Conservation (phyloP, 306 rosid genomes). For the Sechiopsis laciniata region DNA sequence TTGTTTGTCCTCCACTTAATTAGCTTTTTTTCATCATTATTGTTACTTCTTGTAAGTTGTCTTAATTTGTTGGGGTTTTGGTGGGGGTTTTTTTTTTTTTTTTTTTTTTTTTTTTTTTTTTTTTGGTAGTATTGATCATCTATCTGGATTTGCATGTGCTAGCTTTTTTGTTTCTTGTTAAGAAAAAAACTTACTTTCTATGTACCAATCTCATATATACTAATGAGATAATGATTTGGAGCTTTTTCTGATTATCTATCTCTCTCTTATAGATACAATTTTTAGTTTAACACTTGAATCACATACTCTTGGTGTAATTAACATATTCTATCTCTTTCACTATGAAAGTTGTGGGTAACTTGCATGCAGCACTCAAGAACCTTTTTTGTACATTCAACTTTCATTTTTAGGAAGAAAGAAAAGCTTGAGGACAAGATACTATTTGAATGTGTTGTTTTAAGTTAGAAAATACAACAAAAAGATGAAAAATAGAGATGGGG, state of each 20-base stretch:
- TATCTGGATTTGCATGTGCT: not conserved
- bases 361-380: not conserved
- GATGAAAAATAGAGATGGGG: not conserved
- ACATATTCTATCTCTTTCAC: not conserved
- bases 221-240: not conserved
- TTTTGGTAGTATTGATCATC: not conserved
- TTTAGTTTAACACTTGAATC: not conserved
- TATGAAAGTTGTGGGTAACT: not conserved
- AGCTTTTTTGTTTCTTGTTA: not conserved
- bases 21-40: not conserved
- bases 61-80: not conserved
- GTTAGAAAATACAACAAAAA: not conserved
- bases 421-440: not conserved
- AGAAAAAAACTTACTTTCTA: not conserved
- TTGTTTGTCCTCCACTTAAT: constrained; percentile 63
- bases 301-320: too few species aligned
- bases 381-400: not conserved
- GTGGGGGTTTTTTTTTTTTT: not conserved
- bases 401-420: not conserved
- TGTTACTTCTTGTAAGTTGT: not conserved
- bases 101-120: not conserved
- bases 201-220: not conserved
- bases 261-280: not conserved
- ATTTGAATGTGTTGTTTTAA: not conserved
- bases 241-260: not conserved